Evolutionary conservation across 768 basidiomycete species (phyloP), one percentile per base, ranked within the genome.

Genomic region (Hygrocybe punicea): DNA sequence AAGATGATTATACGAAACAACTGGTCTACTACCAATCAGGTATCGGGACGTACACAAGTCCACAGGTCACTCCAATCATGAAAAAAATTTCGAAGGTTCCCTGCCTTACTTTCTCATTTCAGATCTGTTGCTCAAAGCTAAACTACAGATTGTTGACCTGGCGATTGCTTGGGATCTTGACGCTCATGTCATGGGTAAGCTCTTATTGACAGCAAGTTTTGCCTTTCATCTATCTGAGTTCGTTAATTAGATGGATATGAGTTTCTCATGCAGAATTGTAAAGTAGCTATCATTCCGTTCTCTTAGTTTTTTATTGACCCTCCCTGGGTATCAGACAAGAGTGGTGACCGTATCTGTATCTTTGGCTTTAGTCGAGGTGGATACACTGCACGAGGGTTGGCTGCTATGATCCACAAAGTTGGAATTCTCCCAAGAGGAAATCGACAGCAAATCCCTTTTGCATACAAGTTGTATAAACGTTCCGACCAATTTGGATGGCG

Each of bases 311-410:
- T 37, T 37, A n/a, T n/a, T 37, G 9, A 9, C 36, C 9, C n/a
- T 37, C 36, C 9, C 9, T n/a, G n/a, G 9, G n/a, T 37, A n/a
- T n/a, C 36, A 37, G 36, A 37, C n/a, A 9, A 9, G 9, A n/a
- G n/a, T 37, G 36, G 36, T 37, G 36, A 85, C 67, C 75, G 74
- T 50, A 82, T 86, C 50, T 85, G 76, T 64, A 78, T 86, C 55
- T 84, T 85, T 61, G 84, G 85, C 1, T 87, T 87, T 65, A 84
- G 82, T 17, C 72, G 85, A 29, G 84, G 84, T 10, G 80, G 81
- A 14, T 84, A 82, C 64, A 81, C 81, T 1, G 81, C 82, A 3
- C 71, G 76, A 42, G 71, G 75, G 70, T 71, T 81, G 8, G 81
- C 82, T 2, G 81, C 80, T 3, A 84, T 84, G 83, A 66, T 82